phyloP scores from a whole-genome alignment of 108 stramenopile genomes.

The Cyclotella atomus region DNA sequence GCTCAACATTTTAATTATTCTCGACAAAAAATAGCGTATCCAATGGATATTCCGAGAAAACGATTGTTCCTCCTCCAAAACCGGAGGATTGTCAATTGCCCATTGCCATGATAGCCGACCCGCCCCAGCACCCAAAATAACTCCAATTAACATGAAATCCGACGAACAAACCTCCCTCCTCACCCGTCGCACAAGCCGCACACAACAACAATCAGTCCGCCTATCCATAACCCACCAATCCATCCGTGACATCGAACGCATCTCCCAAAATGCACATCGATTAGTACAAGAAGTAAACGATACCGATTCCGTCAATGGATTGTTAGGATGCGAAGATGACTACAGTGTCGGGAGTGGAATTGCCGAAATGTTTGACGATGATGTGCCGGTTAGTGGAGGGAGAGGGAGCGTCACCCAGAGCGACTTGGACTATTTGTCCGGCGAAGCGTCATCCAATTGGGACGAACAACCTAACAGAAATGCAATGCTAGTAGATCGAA shows the following conservation, averaged over 20 bases:
- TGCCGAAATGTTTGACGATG: neutral
- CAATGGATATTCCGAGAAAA: no score
- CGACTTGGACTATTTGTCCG: conserved; percentile 28
- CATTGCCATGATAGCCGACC: no score
- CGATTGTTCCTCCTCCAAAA: no score
- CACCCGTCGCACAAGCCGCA: conserved; percentile 4
- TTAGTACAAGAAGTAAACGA: conserved; percentile 16
- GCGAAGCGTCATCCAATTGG: neutral
- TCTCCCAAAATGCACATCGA: conserved; percentile 22
- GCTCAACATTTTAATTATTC: no score
- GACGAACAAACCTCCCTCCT: conserved; percentile 40
- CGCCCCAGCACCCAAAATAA: neutral
- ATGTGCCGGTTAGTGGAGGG: neutral
- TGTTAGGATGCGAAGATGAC: conserved; percentile 5
- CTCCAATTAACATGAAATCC: conserved; percentile 11
- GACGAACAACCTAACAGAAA: neutral
- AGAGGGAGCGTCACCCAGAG: conserved; percentile 1
- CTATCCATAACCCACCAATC: neutral
- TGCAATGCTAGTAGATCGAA: conserved; percentile 5
- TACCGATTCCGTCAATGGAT: conserved; percentile 31
- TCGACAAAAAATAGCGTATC: no score
- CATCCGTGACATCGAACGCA: conserved; percentile 10
- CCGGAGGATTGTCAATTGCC: no score
- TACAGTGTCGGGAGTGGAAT: neutral
- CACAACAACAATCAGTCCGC: neutral